These are phyloP conservation scores for Eucalyptus rudis DNA, from an alignment of 345 rosid genomes.

Conservation along the genomic window DNA sequence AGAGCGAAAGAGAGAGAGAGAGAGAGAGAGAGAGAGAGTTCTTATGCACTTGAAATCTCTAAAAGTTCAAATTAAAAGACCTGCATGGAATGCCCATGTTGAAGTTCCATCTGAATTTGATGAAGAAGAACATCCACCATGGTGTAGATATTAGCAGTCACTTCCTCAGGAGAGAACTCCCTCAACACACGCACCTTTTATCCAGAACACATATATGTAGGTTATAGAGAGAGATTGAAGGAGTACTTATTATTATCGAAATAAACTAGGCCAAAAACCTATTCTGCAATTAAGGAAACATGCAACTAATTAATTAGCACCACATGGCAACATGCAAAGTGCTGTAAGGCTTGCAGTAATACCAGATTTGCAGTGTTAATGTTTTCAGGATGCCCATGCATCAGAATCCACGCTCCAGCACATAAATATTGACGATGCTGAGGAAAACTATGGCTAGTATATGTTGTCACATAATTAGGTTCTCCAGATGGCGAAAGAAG, in stretches of 20 bases:
- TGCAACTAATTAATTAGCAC: not conserved
- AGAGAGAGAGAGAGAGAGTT: no score
- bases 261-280: not conserved
- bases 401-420: conserved; percentile 95
- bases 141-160: conserved; percentile 84
- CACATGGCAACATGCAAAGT: not conserved
- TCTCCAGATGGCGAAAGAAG: conserved; percentile 86
- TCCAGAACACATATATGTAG: conserved; percentile 1
- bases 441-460: conserved; percentile 67
- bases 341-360: not conserved
- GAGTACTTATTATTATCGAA: not conserved
- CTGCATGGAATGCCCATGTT: conserved; percentile 65
- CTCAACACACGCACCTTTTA: conserved; percentile 67
- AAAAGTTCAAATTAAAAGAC: conserved; percentile 9
- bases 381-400: conserved; percentile 88
- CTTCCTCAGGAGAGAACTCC: conserved; percentile 95
- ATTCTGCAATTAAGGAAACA: not conserved
- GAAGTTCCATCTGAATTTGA: conserved; percentile 63
- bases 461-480: conserved; percentile 66
- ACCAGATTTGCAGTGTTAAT: conserved; percentile 88
- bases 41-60: not conserved
- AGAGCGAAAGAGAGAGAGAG: no score
- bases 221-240: not conserved
- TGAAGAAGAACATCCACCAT: conserved; percentile 98
- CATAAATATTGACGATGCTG: conserved; percentile 82